Base-by-base conservation (phyloP, 345 rosid species). In the Brassica nigra region DNA sequence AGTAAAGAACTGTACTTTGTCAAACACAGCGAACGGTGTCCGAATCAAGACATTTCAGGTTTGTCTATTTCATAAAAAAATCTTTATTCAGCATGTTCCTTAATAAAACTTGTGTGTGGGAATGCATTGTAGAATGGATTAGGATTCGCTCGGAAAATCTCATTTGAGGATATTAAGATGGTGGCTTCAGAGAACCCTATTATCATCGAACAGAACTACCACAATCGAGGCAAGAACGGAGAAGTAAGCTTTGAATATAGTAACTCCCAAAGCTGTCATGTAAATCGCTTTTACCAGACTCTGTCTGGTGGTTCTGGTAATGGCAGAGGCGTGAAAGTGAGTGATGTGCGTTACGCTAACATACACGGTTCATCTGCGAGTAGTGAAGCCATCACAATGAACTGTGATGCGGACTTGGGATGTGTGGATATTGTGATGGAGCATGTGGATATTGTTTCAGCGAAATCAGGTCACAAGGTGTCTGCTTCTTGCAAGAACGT, bases 1-100 rank as follows among this genome's bases (percentile, higher is more conserved):
- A 4, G 86, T 84, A 14, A 62, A 18, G 72, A 81, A 84, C 39
- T 78, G 86, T 37, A 78, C 61, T 30, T 42, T 84, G 31, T 66
- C 23, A 2, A 67, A 75, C 39, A 80, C 87, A 3, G 34, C 14
- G 18, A 84, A 83, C 37, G 89, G 86, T 47, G 87, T 68, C 28
- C 71, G 86, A 16, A 84, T 86, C 72, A 83, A 84, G 80, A 83
- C 87, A 66, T 85, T 63, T 30, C 61, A 68, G 83, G 90, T 85
- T 52, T 63, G 30, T 15, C 62, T 20, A 37, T 54, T 66, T 37
- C 44, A 36, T 55, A 10, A 66, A 10, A 66, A n/a, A 18, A 44
- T 63, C 33, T 62, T 62, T 57, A 5, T 69, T 36, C 30, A 29
- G 29, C 12, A 6, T 0, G 61, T 3, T 47, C 10, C 2, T 9